phyloP scores from a whole-genome alignment of 176 grass and related monocot genomes.

The Avena sativa region DNA sequence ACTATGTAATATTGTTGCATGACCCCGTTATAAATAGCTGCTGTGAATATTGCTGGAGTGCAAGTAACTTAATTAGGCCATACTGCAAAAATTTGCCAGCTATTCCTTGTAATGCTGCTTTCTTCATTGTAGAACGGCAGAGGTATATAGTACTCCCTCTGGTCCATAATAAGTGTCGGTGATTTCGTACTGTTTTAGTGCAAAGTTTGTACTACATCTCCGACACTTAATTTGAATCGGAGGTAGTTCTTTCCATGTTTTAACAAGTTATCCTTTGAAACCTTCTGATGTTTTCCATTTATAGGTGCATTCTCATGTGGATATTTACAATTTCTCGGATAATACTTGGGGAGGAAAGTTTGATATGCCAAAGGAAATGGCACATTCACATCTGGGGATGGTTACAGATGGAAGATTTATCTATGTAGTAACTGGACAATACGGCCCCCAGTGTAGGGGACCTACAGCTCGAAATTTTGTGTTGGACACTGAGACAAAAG shows the following conservation, averaged over 20 bases:
- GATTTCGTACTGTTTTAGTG: too few relatives aligned
- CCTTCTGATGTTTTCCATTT: conserved; percentile 20
- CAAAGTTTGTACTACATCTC: too few relatives aligned
- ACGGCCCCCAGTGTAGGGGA: conserved; percentile 94
- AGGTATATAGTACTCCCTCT: too few relatives aligned
- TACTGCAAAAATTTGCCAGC: too few relatives aligned
- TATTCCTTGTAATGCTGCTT: background rate
- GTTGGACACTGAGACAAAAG: conserved; percentile 82
- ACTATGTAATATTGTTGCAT: too few relatives aligned
- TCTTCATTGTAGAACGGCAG: background rate
- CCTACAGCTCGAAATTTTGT: conserved; percentile 94
- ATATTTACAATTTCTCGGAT: conserved; percentile 92
- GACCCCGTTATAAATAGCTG: too few relatives aligned
- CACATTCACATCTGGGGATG: conserved; percentile 98
- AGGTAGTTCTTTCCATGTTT: conserved; percentile 31
- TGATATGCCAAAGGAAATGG: conserved; percentile 96
- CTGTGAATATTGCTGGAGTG: too few relatives aligned
- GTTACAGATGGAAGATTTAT: conserved; percentile 91
- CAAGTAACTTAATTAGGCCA: too few relatives aligned
- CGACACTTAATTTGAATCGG: too few relatives aligned
- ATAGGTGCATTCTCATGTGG: conserved; percentile 96
- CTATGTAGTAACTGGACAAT: conserved; percentile 92
- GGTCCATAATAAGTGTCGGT: too few relatives aligned
- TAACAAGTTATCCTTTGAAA: background rate
- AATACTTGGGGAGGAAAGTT: conserved; percentile 92